Conservation (phyloP, 2,329 filamentous ascomycete genomes). For the Fusarium tanahbumbuense region DNA sequence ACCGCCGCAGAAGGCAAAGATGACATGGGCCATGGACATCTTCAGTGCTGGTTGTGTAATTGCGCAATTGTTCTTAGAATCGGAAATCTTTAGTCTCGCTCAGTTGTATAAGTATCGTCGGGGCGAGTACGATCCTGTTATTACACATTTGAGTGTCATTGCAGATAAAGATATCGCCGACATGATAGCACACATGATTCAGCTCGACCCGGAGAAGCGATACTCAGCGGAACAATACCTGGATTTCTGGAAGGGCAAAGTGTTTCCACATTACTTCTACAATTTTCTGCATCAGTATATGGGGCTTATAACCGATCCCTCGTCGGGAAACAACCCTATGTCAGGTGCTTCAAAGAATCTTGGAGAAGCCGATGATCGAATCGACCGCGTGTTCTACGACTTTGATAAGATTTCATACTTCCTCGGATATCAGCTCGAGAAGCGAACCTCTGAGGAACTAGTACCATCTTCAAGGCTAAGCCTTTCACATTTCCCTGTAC, state of each 20-base stretch:
- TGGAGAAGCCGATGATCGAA: conserved; percentile 90
- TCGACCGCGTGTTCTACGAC: conserved; percentile 91
- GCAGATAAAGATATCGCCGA: conserved; percentile 88
- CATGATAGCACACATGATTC: conserved; percentile 95
- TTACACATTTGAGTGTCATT: conserved; percentile 84
- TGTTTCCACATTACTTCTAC: conserved; percentile 97
- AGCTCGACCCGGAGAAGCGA: conserved; percentile 88
- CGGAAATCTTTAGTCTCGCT: conserved; percentile 96
- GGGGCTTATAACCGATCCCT: conserved; percentile 92
- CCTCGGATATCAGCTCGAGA: conserved; percentile 76
- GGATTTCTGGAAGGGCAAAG: conserved; percentile 89
- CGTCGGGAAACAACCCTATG: conserved; percentile 78
- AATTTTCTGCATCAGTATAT: conserved; percentile 98
- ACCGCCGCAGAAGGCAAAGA: conserved; percentile 68
- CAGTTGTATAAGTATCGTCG: conserved; percentile 95
- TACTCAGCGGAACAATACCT: conserved; percentile 96
- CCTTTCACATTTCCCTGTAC: conserved; percentile 78
- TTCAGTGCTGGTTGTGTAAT: conserved; percentile 98
- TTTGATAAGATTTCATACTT: conserved; percentile 99
- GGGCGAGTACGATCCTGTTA: conserved; percentile 89
- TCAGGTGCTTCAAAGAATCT: conserved; percentile 76
- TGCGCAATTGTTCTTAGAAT: conserved; percentile 93
- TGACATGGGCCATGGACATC: conserved; percentile 96
- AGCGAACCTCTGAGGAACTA: conserved; percentile 48
- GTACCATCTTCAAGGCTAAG: conserved; percentile 58